Conservation (phyloP, 1,139 yeast genomes). For the Arxiozyma bovina region DNA sequence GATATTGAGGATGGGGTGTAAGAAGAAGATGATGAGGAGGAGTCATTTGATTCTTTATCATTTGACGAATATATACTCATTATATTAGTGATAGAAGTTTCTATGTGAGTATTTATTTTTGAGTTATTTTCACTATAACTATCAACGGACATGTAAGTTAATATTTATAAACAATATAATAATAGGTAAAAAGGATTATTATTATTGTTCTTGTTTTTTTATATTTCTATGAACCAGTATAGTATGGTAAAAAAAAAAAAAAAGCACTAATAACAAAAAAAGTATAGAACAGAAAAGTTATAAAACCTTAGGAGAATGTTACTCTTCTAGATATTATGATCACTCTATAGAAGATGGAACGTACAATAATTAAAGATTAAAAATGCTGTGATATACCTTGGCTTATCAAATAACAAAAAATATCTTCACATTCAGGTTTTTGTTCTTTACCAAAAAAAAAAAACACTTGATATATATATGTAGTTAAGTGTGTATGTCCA, state of each 20-base stretch:
- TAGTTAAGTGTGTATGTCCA: not conserved
- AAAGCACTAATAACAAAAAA: too few species aligned
- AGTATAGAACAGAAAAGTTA: too few species aligned
- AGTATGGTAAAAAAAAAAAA: too few species aligned
- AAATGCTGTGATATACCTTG: too few species aligned
- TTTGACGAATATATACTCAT: not conserved
- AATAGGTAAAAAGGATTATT: not conserved
- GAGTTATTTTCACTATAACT: not conserved
- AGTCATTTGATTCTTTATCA: not conserved
- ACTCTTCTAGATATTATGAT: not conserved
- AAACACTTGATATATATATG: too few species aligned
- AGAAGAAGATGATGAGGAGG: conserved; percentile 3
- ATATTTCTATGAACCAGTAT: too few species aligned
- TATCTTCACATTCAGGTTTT: not conserved
- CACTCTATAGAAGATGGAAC: too few species aligned
- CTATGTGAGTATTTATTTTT: not conserved
- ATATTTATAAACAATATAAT: too few species aligned
- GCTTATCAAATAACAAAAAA: not conserved
- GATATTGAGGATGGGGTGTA: conserved; percentile 4
- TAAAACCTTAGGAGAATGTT: too few species aligned
- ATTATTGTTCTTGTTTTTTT: too few species aligned
- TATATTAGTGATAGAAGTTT: not conserved
- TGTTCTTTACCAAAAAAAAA: too few species aligned
- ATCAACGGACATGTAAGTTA: not conserved
- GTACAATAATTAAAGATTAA: too few species aligned